Evolutionary conservation across 2,329 filamentous ascomycete species (phyloP), one percentile per base, ranked within the genome.

Genomic region (Aspergillus pseudoviridinutans): DNA sequence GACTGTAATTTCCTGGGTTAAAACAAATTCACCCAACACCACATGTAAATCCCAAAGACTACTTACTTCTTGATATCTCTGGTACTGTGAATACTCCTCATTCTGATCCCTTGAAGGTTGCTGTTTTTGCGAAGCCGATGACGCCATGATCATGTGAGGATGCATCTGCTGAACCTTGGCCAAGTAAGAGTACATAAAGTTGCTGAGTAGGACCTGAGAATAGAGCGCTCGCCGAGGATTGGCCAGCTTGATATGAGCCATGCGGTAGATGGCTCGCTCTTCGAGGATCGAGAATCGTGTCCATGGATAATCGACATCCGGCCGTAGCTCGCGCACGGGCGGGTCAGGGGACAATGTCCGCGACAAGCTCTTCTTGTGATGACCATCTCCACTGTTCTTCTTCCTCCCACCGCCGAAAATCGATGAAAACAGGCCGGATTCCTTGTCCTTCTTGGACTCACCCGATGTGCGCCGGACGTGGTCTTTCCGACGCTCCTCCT

Each of bases 131-230:
- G 89, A 87, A 17, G 82, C 79, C 53, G 89, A 92, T 38, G 89
- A 84, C n/a, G 91, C 91, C 47, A 96, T 87, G 68, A 95, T 90
- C 77, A 97, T 90, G 70, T 96, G 91, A 47, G 94, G 94, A 74
- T 99, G 94, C 91, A 97, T 97, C 68, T 95, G 92, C 76, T 99
- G 94, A 49, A 99, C 94, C 74, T 97, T 99, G 61, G 94, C 94
- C 63, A 99, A 84, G 73, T 99, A 99, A 57, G 92, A 94, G 78
- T 99, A 99, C 94, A 99, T 99, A 76, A 99, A 99, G 74, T 99
- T 99, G 76, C 92, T 97, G 64, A 99, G 84, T 58, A 99, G 81
- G 24, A 99, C 94, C 74, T 99, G 94, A 59, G 93, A 97, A 70
- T 96, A 89, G 53, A 99, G 78, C 44, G 93, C 90, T 56, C 94